These are phyloP conservation scores for Telfairia occidentalis DNA, from an alignment of 331 rosid species.

Conservation along the genomic window DNA sequence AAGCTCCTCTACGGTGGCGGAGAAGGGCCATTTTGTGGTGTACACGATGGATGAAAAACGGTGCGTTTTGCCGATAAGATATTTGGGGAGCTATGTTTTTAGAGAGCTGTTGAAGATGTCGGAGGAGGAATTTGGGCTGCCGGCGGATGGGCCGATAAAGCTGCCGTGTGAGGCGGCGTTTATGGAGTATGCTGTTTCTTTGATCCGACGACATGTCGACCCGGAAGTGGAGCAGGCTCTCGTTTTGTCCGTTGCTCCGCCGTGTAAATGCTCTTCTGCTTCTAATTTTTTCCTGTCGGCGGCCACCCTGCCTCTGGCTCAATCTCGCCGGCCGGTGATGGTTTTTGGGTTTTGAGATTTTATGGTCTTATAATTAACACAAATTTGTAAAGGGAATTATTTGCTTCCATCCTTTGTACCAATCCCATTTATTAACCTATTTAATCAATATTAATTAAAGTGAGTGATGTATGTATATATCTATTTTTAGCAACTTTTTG, in stretches of 20 bases:
- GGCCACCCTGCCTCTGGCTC: background rate
- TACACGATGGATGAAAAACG: slow-evolving; percentile 3
- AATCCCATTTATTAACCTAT: background rate
- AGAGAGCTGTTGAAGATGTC: slow-evolving; percentile 8
- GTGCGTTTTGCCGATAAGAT: background rate
- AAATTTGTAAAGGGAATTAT: background rate
- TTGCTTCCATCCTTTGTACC: background rate
- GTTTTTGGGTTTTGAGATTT: background rate
- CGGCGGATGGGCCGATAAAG: slow-evolving; percentile 8
- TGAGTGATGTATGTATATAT: too few relatives aligned
- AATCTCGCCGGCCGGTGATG: background rate
- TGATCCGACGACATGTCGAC: slow-evolving; percentile 11
- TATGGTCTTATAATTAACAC: background rate
- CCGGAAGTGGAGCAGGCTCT: background rate
- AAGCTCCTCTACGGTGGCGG: background rate
- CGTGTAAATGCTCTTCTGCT: background rate
- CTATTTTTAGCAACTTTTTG: too few relatives aligned
- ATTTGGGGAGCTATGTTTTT: background rate
- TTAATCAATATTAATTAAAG: too few relatives aligned
- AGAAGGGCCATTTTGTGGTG: background rate
- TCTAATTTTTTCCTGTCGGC: background rate
- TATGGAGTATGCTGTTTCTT: slow-evolving; percentile 4
- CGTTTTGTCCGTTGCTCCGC: background rate
- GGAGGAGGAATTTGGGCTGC: slow-evolving; percentile 11
- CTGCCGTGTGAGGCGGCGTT: slow-evolving; percentile 16